Base-by-base conservation (phyloP, 768 basidiomycete species). In the Sarcomyxa edulis region DNA sequence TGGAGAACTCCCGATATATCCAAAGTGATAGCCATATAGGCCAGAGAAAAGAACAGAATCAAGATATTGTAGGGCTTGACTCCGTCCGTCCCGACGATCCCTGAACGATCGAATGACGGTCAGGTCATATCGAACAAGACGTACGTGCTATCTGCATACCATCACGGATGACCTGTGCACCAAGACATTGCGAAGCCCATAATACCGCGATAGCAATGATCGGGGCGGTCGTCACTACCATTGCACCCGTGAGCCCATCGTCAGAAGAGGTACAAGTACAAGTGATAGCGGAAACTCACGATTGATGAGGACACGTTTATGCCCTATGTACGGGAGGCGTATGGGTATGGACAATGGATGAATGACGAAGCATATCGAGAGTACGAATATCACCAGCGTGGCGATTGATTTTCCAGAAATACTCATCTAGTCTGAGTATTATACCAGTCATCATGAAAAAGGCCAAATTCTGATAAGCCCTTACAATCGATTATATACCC, bases 1-100 rank as follows among this genome's bases (percentile, higher is more conserved):
- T 85, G 78, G 4, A 98, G 70, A 11, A 93, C 69, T 5, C 95
- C 95, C 0, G 92, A 92, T 6, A 83, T 74, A 51, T 97, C 95
- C 28, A 97, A 71, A 0, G 93, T 89, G 23, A 96, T 84, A 4
- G 92, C 81, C 69, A 96, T 84, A 61, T 97, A 97, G 0, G 93
- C 91, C 34, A 96, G 69, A 3, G 86, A 89, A 49, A 91, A 80
- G 62, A 98, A 97, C 1, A 98, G 65, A 18, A 90, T 88, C 57
- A 98, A 76, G 47, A 98, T 93, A 55, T 96, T 89, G 52, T 93
- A 88, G 0, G 94, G 94, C 48, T 85, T 77, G 18, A 97, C 74
- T 3, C 84, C 84, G 43, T 82, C 81, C 51, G 52, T 55, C 4
- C 48, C 51, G 12, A 29, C 37, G 33, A 48, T 44, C 12, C 38